phyloP scores from a whole-genome alignment of 805 yeast species.

The Hanseniaspora vineae region DNA sequence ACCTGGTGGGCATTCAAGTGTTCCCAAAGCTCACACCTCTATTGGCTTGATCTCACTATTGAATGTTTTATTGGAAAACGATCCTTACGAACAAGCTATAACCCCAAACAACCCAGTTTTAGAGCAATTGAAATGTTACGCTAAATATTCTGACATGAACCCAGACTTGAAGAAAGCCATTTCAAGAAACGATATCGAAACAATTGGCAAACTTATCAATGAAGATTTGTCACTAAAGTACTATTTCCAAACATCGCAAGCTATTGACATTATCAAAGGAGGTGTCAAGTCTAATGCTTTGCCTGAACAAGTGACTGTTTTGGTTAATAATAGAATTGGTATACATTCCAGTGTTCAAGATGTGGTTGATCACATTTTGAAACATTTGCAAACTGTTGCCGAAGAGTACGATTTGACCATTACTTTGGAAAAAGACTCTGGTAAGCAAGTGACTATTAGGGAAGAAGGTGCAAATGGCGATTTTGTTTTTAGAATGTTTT shows the following conservation, averaged over 20 bases:
- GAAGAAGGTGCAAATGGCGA: slow-evolving; percentile 27
- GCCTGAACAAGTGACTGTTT: slow-evolving; percentile 39
- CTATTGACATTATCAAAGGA: slow-evolving; percentile 48
- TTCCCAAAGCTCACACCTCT: slow-evolving; percentile 47
- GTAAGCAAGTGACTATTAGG: slow-evolving; percentile 7
- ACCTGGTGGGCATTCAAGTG: slow-evolving; percentile 62
- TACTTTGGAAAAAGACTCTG: slow-evolving; percentile 20
- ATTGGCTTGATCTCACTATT: slow-evolving; percentile 55
- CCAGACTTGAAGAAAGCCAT: slow-evolving; percentile 1
- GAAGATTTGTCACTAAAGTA: slow-evolving; percentile 14
- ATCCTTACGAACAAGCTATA: slow-evolving; percentile 36
- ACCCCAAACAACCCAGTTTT: slow-evolving; percentile 41
- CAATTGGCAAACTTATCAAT: slow-evolving; percentile 20
- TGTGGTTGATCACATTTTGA: slow-evolving; percentile 25
- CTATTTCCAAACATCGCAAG: slow-evolving; percentile 16
- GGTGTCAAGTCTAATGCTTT: slow-evolving; percentile 55
- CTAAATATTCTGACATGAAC: slow-evolving; percentile 1
- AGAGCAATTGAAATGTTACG: slow-evolving; percentile 39
- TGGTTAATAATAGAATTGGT: slow-evolving; percentile 44
- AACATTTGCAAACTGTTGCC: slow-evolving; percentile 29
- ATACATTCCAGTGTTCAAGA: slow-evolving; percentile 32
- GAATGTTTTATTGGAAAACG: slow-evolving; percentile 39
- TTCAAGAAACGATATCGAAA: not conserved
- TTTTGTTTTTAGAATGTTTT: slow-evolving; percentile 24
- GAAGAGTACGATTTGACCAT: slow-evolving; percentile 34